A percentile compares a stretch with the other conserved stretches of the same genome.
These are phyloP conservation scores for Stylonectria norvegica DNA, from an alignment of 2,329 filamentous ascomycete species.

Conservation along the genomic window DNA sequence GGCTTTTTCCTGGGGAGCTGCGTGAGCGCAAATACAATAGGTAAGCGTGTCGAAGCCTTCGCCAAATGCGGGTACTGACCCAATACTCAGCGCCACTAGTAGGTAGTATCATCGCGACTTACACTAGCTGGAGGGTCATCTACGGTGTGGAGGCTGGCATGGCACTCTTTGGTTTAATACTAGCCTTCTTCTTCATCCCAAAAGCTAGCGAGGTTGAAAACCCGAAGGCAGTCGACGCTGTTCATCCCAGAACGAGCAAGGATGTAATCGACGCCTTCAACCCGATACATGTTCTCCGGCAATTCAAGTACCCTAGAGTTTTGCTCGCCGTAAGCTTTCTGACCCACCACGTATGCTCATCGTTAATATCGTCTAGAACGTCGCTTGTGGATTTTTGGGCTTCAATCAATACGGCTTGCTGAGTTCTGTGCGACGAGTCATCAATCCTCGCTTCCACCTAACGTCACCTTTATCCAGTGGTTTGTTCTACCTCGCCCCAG, in stretches of 20 bases:
- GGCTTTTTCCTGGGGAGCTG: conserved; percentile 26
- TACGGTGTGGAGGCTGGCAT: conserved; percentile 26
- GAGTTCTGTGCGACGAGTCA: conserved; percentile 61
- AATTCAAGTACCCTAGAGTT: conserved; percentile 22
- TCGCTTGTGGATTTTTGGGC: conserved; percentile 22
- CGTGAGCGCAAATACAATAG: conserved; percentile 24
- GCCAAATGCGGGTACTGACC: background rate
- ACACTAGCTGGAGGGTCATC: conserved; percentile 27
- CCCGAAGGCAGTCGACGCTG: conserved; percentile 14
- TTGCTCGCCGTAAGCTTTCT: conserved; percentile 17
- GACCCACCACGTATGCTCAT: rapidly evolving
- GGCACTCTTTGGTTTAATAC: conserved; percentile 21
- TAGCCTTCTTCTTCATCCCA: conserved; percentile 26
- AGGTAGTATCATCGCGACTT: conserved; percentile 27
- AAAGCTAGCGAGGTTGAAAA: conserved; percentile 19
- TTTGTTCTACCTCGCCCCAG: conserved; percentile 67
- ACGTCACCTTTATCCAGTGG: conserved; percentile 59
- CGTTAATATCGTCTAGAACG: conserved; percentile 17
- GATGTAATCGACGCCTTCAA: conserved; percentile 23
- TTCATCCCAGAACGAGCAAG: conserved; percentile 5
- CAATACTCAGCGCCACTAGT: conserved; percentile 18
- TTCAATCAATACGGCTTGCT: conserved; percentile 50
- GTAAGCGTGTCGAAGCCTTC: conserved; percentile 6
- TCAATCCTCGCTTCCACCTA: conserved; percentile 67
- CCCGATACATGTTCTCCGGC: conserved; percentile 24